phyloP scores from a whole-genome alignment of 305 asterid species.

The Fraxinus sp. region DNA sequence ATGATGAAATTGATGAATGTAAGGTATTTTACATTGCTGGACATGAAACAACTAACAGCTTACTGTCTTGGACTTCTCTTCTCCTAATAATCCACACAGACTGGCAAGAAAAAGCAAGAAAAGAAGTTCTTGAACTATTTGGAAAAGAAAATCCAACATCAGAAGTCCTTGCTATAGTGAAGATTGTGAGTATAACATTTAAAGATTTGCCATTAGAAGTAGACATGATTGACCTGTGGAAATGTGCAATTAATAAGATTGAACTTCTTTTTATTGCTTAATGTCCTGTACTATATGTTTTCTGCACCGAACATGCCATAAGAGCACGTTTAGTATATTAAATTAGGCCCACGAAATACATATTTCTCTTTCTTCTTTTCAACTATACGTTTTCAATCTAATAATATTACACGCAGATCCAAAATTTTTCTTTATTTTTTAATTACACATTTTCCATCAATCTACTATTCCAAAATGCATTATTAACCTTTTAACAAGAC shows the following conservation, averaged over 20 bases:
- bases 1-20: conserved; percentile 42
- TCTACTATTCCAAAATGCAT: no score
- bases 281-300: background rate
- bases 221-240: no score
- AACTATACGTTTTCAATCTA: no score
- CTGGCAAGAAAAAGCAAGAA: conserved; percentile 56
- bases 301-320: background rate
- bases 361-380: no score
- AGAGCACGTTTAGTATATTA: background rate
- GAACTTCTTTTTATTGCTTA: background rate
- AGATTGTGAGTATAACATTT: background rate
- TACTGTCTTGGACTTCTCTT: conserved; percentile 40
- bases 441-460: no score
- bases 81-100: conserved; percentile 43
- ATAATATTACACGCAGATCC: no score
- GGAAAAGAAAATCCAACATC: conserved; percentile 25
- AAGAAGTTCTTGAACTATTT: conserved; percentile 29
- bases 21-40: conserved; percentile 52
- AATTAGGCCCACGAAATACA: background rate
- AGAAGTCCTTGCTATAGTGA: conserved; percentile 3
- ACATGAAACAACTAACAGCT: conserved; percentile 44
- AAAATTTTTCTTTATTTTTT: no score
- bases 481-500: no score
- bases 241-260: background rate
- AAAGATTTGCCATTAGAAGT: no score